Percentiles rank a stretch among this genome's conserved stretches.
Conservation (phyloP, 768 basidiomycete species). For the Trametes cingulata region DNA sequence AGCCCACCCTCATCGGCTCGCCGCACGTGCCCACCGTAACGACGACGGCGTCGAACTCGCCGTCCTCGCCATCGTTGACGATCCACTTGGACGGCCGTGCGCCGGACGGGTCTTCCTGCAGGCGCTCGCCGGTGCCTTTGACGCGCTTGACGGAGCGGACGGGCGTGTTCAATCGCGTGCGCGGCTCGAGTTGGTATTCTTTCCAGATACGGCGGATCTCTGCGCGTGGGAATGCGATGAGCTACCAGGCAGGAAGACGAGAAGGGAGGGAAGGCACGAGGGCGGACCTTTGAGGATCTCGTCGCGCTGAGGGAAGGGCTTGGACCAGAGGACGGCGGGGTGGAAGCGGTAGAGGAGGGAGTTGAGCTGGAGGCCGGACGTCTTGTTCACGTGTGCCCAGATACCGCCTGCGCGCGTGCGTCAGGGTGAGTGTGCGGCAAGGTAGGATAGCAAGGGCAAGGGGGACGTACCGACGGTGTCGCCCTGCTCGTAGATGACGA, state of each 20-base stretch:
- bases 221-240: too few species aligned
- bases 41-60: conserved; percentile 50
- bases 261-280: too few species aligned
- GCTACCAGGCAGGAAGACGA: background rate
- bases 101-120: conserved; percentile 10
- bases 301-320: conserved; percentile 47
- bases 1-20: conserved; percentile 43
- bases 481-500: conserved; percentile 46
- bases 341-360: conserved; percentile 54
- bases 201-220: conserved; percentile 40
- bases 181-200: conserved; percentile 47
- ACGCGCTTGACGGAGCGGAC: conserved; percentile 40
- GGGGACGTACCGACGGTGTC: conserved; percentile 26
- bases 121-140: conserved; percentile 18
- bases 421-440: background rate
- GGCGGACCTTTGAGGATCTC: conserved; percentile 47
- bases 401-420: conserved; percentile 47
- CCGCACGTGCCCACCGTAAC: conserved; percentile 53
- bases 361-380: conserved; percentile 52
- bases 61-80: conserved; percentile 49
- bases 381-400: conserved; percentile 53
- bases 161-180: conserved; percentile 46
- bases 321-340: conserved; percentile 45
- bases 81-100: conserved; percentile 39
- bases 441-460: background rate